Conservation (phyloP, 495 filamentous ascomycete genomes). For the Talaromyces liani region DNA sequence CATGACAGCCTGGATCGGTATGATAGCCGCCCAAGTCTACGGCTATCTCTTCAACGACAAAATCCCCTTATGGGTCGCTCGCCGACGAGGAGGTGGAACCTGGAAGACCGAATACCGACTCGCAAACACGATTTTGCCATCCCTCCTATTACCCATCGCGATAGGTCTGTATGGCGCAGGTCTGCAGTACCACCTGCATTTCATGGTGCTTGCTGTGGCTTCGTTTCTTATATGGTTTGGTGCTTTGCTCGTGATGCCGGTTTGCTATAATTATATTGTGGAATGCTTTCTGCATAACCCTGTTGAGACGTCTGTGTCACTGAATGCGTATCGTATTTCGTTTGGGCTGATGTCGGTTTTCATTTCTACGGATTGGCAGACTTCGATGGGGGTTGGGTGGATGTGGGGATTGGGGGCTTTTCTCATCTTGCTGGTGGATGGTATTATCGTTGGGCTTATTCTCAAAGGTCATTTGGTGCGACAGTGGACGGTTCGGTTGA, state of each 20-base stretch:
- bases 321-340: background rate
- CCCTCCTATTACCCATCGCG: background rate
- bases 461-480: background rate
- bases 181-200: conserved; percentile 40
- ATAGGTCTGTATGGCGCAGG: conserved; percentile 40
- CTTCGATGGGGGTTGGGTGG: background rate
- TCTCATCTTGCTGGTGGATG: background rate
- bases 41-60: no score
- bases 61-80: no score
- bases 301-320: background rate
- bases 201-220: conserved; percentile 36
- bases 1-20: no score
- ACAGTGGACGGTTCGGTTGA: no score
- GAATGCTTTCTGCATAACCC: background rate
- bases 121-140: background rate
- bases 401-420: background rate
- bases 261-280: background rate
- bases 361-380: background rate
- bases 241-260: background rate
- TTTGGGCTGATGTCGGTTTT: background rate
- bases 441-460: background rate
- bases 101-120: no score
- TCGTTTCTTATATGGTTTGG: conserved; percentile 21
- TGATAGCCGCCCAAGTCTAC: no score
- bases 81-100: no score